Percentiles rank a stretch among this genome's conserved stretches.
Conservation (phyloP, 495 filamentous ascomycete genomes). For the Penicillium diatomitis region DNA sequence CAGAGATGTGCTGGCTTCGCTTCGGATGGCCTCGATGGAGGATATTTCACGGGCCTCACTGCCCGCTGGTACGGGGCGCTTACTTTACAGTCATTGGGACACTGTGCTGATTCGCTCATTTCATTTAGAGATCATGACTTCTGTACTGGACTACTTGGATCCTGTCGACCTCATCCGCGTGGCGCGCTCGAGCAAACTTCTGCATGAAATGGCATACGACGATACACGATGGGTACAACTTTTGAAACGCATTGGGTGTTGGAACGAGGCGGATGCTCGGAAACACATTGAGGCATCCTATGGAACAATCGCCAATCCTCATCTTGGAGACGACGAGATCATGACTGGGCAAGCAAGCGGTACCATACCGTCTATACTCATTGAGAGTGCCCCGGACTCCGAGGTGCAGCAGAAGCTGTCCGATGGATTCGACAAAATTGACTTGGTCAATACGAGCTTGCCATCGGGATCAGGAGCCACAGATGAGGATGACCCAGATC, state of each 20-base stretch:
- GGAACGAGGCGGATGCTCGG: constrained; percentile 84
- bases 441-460: constrained; percentile 27
- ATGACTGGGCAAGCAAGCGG: constrained; percentile 18
- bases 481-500: constrained; percentile 33
- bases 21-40: constrained; percentile 68
- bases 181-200: constrained; percentile 77
- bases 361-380: constrained; percentile 5
- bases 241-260: constrained; percentile 77
- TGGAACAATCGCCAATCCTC: constrained; percentile 53
- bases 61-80: constrained; percentile 55
- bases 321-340: constrained; percentile 44
- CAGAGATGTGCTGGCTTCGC: constrained; percentile 58
- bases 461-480: constrained; percentile 9
- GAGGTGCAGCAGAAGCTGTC: constrained; percentile 30
- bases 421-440: constrained; percentile 62
- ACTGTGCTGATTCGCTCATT: background rate
- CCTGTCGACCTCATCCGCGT: constrained; percentile 74
- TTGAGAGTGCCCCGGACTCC: constrained; percentile 8
- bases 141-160: constrained; percentile 81
- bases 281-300: constrained; percentile 66
- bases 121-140: constrained; percentile 68
- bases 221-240: constrained; percentile 89
- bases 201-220: constrained; percentile 99
- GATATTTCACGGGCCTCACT: constrained; percentile 63
- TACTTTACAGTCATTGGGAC: constrained; percentile 2